A percentile compares a stretch with the other conserved stretches of the same genome.
Evolutionary conservation across 768 basidiomycete species (phyloP).

Genomic region (Leccinum subgranulosum): DNA sequence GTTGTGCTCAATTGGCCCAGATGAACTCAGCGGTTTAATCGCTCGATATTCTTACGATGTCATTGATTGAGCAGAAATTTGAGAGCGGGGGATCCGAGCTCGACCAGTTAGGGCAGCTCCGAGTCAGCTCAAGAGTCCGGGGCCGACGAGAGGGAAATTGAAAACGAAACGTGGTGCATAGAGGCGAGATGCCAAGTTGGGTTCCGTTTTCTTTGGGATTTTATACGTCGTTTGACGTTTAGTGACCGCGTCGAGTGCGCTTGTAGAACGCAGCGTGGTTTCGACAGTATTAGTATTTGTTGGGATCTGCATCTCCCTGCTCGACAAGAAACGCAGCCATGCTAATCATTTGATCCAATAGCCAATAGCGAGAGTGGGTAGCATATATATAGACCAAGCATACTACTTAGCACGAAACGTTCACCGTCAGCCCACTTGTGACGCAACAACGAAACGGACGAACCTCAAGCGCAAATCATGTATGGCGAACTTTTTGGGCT

Average conservation of each 20-base stretch:
- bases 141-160: not conserved
- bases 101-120: not conserved
- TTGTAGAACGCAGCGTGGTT: not conserved
- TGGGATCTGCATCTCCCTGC: not conserved
- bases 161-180: not conserved
- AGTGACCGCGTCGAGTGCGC: not conserved
- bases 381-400: not conserved
- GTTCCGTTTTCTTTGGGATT: not conserved
- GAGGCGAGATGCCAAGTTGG: not conserved
- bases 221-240: not conserved
- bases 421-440: not conserved
- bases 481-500: constrained; percentile 5
- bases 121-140: not conserved
- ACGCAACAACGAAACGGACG: not conserved
- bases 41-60: not conserved
- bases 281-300: too few species aligned
- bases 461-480: constrained; percentile 9
- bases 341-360: not conserved
- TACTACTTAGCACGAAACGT: not conserved
- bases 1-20: not conserved
- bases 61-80: not conserved
- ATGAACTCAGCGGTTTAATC: not conserved
- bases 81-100: not conserved
- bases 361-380: not conserved
- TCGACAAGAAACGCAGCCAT: not conserved